Evolutionary conservation across 2,329 filamentous ascomycete genomes (phyloP).

Genomic region (Apiospora phragmitis): DNA sequence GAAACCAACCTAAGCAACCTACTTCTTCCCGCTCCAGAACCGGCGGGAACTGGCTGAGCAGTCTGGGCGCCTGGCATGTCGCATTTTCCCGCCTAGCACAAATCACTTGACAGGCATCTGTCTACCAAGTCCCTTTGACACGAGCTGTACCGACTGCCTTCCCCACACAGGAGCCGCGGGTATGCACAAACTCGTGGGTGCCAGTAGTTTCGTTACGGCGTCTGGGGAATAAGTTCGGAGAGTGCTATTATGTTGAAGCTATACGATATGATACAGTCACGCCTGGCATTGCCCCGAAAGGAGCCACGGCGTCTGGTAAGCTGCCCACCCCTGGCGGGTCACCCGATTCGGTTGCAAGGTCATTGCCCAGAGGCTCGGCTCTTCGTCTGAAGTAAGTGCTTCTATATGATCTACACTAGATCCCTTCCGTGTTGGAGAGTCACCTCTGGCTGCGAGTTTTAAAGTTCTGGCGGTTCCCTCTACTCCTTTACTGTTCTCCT

Average conservation of each 20-base stretch:
- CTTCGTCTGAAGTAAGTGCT: not conserved
- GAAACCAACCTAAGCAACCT: conserved; percentile 2
- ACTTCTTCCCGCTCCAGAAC: conserved; percentile 2
- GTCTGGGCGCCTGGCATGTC: not conserved
- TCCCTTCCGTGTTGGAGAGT: not conserved
- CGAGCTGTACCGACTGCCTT: not conserved
- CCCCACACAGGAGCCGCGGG: conserved; percentile 2
- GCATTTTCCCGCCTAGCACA: not conserved
- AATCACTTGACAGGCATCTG: not conserved
- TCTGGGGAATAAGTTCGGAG: not conserved
- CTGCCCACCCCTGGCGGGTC: not conserved
- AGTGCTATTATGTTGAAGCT: not conserved
- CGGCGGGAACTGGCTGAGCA: conserved; percentile 1
- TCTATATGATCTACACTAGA: not conserved
- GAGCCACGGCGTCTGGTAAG: not conserved
- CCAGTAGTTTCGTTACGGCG: not conserved
- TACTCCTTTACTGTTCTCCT: not conserved
- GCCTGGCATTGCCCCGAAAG: not conserved
- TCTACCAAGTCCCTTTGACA: not conserved
- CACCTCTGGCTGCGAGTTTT: not conserved
- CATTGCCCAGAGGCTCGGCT: conserved; percentile 7
- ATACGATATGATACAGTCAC: not conserved
- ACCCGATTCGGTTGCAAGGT: conserved; percentile 7
- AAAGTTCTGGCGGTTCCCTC: not conserved
- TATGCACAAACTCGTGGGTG: not conserved